Base-by-base conservation (phyloP, 2,329 filamentous ascomycete genomes). In the Penicillium paneum region DNA sequence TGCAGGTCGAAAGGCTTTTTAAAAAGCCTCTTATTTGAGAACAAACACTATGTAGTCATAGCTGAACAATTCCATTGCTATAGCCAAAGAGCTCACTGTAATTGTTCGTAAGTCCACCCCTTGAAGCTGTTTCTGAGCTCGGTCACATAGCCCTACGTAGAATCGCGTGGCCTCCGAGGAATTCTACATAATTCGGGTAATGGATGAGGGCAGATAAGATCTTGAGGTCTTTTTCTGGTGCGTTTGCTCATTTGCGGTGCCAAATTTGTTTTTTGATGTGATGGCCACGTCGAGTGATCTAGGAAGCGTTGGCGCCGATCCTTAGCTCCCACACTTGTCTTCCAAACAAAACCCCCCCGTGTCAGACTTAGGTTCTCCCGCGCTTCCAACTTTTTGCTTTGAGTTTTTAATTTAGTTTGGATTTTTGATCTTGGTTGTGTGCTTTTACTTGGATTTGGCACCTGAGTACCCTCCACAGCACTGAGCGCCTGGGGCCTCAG, bases 401-500 rank as follows among this genome's bases (percentile, higher is more conserved):
- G 34, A n/a, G 43, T 26, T 40, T 43, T 52, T 31, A 15, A 17
- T 36, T 49, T 17, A 43, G 29, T 52, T 48, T 49, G 40, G 15
- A 28, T 46, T 34, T 28, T 31, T 49, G 8, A 5, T 29, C 6
- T 19, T 44, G 38, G 47, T 43, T 45, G 35, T 47, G 28, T 45
- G 35, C 41, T 39, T 26, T 41, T 26, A 15, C 29, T 43, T 24
- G 13, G 28, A 42, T 42, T 47, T 52, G 40, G 48, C 48, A 42
- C 42, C 44, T 46, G 48, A 59, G 51, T 55, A 55, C 49, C 32
- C 31, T 45, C 42, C 51, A 54, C 17, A 65, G 69, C 66, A 67
- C 67, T 70, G 67, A 64, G 56, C 56, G 64, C 61, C 64, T 57
- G 56, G 59, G 54, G 63, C 67, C 67, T 68, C 68, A 64, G 69